These are phyloP conservation scores for Mycena floridula DNA, from an alignment of 768 basidiomycete species.

Conservation along the genomic window DNA sequence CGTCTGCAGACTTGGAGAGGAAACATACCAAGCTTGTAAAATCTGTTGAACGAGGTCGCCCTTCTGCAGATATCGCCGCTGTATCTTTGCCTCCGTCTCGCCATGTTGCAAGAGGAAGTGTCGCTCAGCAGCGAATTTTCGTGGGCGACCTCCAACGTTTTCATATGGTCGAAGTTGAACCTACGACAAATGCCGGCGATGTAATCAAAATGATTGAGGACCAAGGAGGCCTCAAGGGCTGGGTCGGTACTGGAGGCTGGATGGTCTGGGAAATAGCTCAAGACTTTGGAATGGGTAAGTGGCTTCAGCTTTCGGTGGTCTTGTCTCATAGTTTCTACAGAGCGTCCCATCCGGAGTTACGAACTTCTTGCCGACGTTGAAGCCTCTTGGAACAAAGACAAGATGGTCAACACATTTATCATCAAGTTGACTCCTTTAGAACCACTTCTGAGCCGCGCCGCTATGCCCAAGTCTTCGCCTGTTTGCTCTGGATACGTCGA, in stretches of 20 bases:
- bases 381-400: constrained; percentile 85
- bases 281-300: constrained; percentile 88
- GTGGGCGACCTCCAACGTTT: constrained; percentile 73
- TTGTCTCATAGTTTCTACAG: constrained; percentile 32
- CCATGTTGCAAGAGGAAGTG: background rate
- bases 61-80: background rate
- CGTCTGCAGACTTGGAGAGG: constrained; percentile 20
- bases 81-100: constrained; percentile 33
- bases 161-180: constrained; percentile 64
- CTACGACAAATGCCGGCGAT: constrained; percentile 65
- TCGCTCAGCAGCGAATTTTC: constrained; percentile 66
- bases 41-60: background rate
- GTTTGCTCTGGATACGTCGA: constrained; percentile 65
- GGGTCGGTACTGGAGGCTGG: constrained; percentile 63
- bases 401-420: constrained; percentile 73
- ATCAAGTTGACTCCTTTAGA: constrained; percentile 70
- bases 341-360: constrained; percentile 85
- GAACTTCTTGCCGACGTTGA: constrained; percentile 78
- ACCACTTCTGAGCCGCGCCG: constrained; percentile 47
- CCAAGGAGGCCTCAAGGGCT: constrained; percentile 61
- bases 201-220: constrained; percentile 59
- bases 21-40: background rate
- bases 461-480: constrained; percentile 39
- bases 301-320: constrained; percentile 1
- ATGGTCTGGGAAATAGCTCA: constrained; percentile 88